Conservation (phyloP, 2,329 filamentous ascomycete species). For the Biscogniauxia marginata region DNA sequence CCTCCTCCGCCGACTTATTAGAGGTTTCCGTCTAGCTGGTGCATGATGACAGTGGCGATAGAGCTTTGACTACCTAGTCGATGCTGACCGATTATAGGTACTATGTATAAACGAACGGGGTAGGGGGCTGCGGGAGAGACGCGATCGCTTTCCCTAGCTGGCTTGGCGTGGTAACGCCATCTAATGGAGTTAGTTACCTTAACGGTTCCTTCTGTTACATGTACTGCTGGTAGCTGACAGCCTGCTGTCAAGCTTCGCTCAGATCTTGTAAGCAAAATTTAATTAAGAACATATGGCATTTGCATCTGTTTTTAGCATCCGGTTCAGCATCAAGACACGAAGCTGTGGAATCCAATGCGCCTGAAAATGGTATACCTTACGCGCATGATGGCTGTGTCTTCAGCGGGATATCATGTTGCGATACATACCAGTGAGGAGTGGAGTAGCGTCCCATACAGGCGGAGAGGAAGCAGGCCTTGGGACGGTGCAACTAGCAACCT, state of each 20-base stretch:
- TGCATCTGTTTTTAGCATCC: not conserved
- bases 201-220: not conserved
- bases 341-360: not conserved
- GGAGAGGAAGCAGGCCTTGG: not conserved
- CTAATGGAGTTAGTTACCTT: conserved; percentile 4
- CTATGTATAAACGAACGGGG: not conserved
- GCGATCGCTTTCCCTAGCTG: conserved; percentile 22
- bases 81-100: conserved; percentile 2
- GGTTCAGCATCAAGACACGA: not conserved
- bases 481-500: not conserved
- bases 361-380: not conserved
- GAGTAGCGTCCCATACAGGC: not conserved
- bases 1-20: not conserved
- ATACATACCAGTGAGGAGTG: not conserved
- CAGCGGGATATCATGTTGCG: not conserved
- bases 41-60: not conserved
- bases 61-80: not conserved
- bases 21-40: not conserved
- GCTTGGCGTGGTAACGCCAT: conserved; percentile 10
- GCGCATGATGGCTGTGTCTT: not conserved
- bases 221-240: not conserved
- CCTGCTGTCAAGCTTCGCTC: not conserved
- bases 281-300: not conserved
- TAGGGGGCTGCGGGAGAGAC: conserved; percentile 8
- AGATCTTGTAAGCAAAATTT: not conserved